Evolutionary conservation across 1,139 yeast genomes (phyloP), one percentile per base, ranked within the genome.

Genomic region (Lodderomyces theae): DNA sequence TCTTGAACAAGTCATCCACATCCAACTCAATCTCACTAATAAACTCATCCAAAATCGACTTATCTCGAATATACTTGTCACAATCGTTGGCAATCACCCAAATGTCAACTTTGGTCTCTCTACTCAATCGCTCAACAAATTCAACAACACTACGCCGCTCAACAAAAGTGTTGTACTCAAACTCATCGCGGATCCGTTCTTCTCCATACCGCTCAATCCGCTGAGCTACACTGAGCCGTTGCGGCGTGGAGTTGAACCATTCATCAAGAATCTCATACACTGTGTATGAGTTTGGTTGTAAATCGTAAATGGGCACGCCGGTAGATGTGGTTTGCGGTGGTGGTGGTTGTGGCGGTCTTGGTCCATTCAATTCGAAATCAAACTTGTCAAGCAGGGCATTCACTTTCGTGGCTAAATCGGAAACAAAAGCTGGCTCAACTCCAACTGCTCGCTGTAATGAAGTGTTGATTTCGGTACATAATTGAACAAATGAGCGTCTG

Each of bases 241-340:
- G 32, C 19, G 49, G 47, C 6, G 35, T 41, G 18, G 26, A 36
- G 18, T 40, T 43, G 31, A 38, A 46, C 53, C 53, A 50, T 42
- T 50, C 53, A 39, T 50, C 51, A 23, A 47, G 13, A n/a, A 50
- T 50, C 38, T 49, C 51, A 41, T 49, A 49, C 18, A 50, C 51
- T 1, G 51, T 46, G 30, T 33, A 41, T 13, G 47, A 40, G n/a
- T 50, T 45, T 35, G 48, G 50, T 33, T 50, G 48, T 40, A 50
- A 39, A 29, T 45, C 51, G 13, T 48, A 38, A n/a, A 40, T 43
- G 13, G 53, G 52, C 1, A 42, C 28, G 10, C 40, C 42, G 12
- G 28, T 24, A 6, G 10, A 16, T 13, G 35, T 18, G 11, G 15
- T 13, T 25, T 21, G 34, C 23, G 34, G 40, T 23, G 34, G 40